phyloP scores from a whole-genome alignment of 2,329 filamentous ascomycete genomes.

The Colletotrichum siamense region DNA sequence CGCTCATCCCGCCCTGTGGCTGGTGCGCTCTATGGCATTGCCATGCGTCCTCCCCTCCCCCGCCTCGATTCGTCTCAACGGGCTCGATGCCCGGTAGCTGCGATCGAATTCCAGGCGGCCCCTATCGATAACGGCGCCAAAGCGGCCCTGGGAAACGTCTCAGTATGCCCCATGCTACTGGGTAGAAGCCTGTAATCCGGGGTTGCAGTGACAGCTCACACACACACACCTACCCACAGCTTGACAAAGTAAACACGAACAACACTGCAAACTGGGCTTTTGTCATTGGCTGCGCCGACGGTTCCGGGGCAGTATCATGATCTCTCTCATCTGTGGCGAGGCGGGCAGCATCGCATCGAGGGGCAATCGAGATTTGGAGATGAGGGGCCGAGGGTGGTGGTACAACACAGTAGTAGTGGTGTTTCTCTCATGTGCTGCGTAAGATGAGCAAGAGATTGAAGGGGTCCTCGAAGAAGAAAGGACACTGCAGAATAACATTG shows the following conservation, averaged over 20 bases:
- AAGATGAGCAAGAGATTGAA: neutral
- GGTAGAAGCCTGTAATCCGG: constrained; percentile 6
- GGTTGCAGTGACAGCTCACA: constrained; percentile 7
- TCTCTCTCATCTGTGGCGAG: neutral
- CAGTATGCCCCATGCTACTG: constrained; percentile 6
- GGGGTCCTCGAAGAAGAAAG: neutral
- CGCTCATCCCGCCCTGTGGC: constrained; percentile 13
- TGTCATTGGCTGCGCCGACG: neutral
- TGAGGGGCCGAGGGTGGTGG: neutral
- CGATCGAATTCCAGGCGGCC: neutral
- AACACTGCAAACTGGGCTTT: neutral
- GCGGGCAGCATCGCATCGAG: neutral
- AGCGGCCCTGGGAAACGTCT: constrained; percentile 5
- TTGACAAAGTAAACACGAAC: neutral
- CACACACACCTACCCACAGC: neutral
- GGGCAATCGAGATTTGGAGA: constrained; percentile 4
- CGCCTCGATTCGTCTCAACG: constrained; percentile 3
- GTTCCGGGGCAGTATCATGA: neutral
- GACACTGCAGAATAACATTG: neutral
- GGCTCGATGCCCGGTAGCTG: neutral
- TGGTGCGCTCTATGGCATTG: constrained; percentile 5
- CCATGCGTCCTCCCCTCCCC: neutral
- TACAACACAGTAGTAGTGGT: neutral
- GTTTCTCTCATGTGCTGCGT: neutral
- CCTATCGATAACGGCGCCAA: constrained; percentile 12